A percentile compares a stretch with the other conserved stretches of the same genome.
phyloP scores from a whole-genome alignment of 176 grass and related monocot species.

The Zoysia japonica region DNA sequence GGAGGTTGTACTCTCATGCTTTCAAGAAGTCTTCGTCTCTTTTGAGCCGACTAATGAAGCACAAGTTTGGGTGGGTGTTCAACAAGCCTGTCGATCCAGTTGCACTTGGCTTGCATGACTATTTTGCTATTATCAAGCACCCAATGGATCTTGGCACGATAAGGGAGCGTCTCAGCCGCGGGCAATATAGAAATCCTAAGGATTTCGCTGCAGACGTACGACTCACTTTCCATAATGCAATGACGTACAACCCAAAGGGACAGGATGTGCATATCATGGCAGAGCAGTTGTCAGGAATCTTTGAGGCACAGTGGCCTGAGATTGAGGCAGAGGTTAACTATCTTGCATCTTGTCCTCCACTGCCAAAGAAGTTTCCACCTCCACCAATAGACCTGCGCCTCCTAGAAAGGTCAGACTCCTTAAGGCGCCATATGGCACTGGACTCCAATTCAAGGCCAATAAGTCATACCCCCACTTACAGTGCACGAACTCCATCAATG shows the following conservation, averaged over 20 bases:
- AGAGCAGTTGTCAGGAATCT: slow-evolving; percentile 66
- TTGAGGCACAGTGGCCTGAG: slow-evolving; percentile 76
- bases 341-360: slow-evolving; percentile 49
- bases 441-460: slow-evolving; percentile 55
- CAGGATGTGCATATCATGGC: slow-evolving; percentile 98
- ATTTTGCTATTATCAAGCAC: slow-evolving; percentile 71
- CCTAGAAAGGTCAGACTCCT: slow-evolving; percentile 79
- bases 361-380: slow-evolving; percentile 63
- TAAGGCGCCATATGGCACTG: slow-evolving; percentile 37
- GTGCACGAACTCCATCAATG: slow-evolving; percentile 57
- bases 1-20: slow-evolving; percentile 57
- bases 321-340: slow-evolving; percentile 79
- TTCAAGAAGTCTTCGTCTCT: slow-evolving; percentile 75
- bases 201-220: slow-evolving; percentile 89
- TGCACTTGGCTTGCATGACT: slow-evolving; percentile 80
- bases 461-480: slow-evolving; percentile 53
- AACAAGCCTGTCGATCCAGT: slow-evolving; percentile 80
- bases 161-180: slow-evolving; percentile 58
- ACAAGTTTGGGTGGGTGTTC: slow-evolving; percentile 90
- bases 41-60: slow-evolving; percentile 80
- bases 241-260: slow-evolving; percentile 93
- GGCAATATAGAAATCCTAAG: slow-evolving; percentile 75
- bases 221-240: slow-evolving; percentile 89
- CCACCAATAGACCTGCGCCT: slow-evolving; percentile 50
- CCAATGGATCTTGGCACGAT: slow-evolving; percentile 97